Evolutionary conservation across 148 eudicot species (phyloP).

Genomic region (Rhododendron vialii): DNA sequence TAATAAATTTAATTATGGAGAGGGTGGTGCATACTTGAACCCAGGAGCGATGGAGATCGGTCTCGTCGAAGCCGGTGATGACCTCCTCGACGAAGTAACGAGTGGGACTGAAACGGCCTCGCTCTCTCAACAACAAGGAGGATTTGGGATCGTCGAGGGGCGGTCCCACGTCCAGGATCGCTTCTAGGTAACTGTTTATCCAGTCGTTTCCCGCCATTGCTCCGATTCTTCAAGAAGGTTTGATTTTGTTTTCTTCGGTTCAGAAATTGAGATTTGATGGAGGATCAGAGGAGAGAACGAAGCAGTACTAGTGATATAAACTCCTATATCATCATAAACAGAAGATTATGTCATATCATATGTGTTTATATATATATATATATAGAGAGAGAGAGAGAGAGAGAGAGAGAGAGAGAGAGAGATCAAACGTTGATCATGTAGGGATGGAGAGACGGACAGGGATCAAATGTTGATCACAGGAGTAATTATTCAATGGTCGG

Average conservation of each 20-base stretch:
- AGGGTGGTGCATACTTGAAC: conserved; percentile 30
- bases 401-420: not conserved
- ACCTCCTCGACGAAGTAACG: conserved; percentile 81
- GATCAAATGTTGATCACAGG: no score
- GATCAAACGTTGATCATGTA: not conserved
- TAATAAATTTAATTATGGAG: not conserved
- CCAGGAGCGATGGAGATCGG: conserved; percentile 95
- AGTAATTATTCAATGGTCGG: no score
- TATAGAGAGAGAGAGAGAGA: not conserved
- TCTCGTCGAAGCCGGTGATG: conserved; percentile 74
- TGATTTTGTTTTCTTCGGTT: not conserved
- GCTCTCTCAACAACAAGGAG: conserved; percentile 63
- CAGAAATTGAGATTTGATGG: not conserved
- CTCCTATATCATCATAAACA: not conserved
- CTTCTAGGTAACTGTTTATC: conserved; percentile 86
- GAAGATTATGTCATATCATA: not conserved
- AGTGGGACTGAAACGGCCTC: conserved; percentile 84
- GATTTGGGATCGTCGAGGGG: conserved; percentile 66
- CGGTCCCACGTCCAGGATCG: conserved; percentile 81
- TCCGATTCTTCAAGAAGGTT: not conserved
- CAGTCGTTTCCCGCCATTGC: conserved; percentile 92
- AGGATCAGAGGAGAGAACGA: not conserved
- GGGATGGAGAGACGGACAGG: not conserved
- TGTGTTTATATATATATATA: not conserved
- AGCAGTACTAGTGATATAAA: not conserved